Evolutionary conservation across 2,329 filamentous ascomycete species (phyloP).

Genomic region (Fusarium gaditjirri): DNA sequence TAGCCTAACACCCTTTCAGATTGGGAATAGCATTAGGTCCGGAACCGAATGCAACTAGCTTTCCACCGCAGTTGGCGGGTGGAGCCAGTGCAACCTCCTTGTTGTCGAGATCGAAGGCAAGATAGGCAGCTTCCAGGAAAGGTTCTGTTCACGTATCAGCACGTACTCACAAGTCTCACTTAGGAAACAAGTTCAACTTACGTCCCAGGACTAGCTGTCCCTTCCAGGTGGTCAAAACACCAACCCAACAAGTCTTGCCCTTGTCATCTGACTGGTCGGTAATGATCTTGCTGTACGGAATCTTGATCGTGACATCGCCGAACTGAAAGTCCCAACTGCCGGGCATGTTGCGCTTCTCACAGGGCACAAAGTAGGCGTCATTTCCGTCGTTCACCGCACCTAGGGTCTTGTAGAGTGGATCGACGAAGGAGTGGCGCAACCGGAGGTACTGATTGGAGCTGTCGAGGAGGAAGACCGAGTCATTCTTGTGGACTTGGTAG

Average conservation of each 20-base stretch:
- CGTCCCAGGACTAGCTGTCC: background rate
- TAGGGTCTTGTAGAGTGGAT: background rate
- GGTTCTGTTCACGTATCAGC: background rate
- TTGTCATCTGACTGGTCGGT: background rate
- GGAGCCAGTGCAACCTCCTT: background rate
- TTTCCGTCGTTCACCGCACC: background rate
- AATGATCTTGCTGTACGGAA: background rate
- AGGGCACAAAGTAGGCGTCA: background rate
- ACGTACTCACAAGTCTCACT: accelerated
- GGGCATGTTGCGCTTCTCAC: background rate
- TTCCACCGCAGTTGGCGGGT: background rate
- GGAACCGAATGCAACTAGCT: background rate
- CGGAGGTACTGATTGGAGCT: background rate
- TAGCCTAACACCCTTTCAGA: background rate
- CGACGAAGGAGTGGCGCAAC: background rate
- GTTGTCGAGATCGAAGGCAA: background rate
- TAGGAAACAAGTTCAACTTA: accelerated
- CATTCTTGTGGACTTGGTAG: background rate
- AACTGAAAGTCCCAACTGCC: background rate
- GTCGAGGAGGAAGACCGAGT: background rate
- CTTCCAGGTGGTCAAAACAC: background rate
- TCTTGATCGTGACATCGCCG: background rate
- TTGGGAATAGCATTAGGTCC: background rate
- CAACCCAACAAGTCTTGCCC: background rate
- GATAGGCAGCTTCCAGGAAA: background rate